phyloP scores from a whole-genome alignment of 2,329 filamentous ascomycete genomes.

The Diaporthe vaccinii region DNA sequence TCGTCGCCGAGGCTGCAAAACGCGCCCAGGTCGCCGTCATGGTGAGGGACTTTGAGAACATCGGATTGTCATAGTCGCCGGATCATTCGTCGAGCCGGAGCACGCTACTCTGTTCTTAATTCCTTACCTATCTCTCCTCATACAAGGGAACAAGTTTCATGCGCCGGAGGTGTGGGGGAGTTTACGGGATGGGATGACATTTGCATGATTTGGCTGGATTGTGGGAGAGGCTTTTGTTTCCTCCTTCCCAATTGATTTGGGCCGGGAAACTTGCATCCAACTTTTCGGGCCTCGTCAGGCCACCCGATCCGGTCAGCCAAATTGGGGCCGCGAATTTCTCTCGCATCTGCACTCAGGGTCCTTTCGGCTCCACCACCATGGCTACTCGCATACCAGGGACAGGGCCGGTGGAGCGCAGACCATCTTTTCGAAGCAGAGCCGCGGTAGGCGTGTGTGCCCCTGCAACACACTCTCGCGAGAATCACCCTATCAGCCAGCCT shows the following conservation, averaged over 20 bases:
- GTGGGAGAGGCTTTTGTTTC: neutral
- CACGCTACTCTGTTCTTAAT: neutral
- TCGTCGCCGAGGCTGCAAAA: slow-evolving; percentile 93
- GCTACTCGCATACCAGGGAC: slow-evolving; percentile 12
- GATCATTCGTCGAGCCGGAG: neutral
- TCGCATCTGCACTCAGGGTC: slow-evolving; percentile 30
- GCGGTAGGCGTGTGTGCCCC: neutral
- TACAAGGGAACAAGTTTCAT: slow-evolving; percentile 13
- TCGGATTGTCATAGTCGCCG: slow-evolving; percentile 64
- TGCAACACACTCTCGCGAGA: neutral
- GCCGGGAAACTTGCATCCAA: neutral
- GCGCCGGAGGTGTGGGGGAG: neutral
- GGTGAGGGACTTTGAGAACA: slow-evolving; percentile 86
- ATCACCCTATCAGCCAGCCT: neutral
- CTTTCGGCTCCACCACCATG: slow-evolving; percentile 14
- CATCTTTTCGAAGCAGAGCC: slow-evolving; percentile 1
- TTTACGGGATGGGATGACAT: slow-evolving; percentile 1
- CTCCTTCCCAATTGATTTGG: neutral
- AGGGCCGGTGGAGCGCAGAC: slow-evolving; percentile 18
- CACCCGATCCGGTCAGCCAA: slow-evolving; percentile 20
- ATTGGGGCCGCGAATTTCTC: slow-evolving; percentile 11
- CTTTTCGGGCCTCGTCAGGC: slow-evolving; percentile 1
- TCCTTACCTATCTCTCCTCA: neutral
- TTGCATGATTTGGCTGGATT: slow-evolving; percentile 18
- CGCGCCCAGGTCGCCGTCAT: slow-evolving; percentile 91